phyloP scores from a whole-genome alignment of 495 filamentous ascomycete species.

The Hypoxylon perforatum region DNA sequence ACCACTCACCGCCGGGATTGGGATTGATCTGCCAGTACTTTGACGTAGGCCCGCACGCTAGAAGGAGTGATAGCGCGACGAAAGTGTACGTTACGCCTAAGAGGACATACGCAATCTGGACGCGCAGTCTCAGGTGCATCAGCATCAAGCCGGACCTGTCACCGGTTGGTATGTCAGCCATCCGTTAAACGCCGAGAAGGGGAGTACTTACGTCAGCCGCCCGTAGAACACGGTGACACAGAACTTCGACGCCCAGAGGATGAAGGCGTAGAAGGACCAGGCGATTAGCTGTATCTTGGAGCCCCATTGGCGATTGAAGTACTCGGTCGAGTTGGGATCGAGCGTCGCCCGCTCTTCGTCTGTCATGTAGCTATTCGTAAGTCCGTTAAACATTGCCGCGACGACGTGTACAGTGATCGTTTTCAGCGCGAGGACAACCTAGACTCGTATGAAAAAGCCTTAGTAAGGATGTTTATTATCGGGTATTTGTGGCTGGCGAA shows the following conservation, averaged over 20 bases:
- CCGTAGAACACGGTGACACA: conserved; percentile 69
- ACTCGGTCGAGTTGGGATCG: conserved; percentile 61
- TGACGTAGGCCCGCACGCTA: conserved; percentile 63
- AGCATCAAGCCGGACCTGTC: conserved; percentile 48
- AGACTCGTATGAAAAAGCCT: not conserved
- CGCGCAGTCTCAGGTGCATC: conserved; percentile 57
- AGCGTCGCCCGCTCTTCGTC: conserved; percentile 58
- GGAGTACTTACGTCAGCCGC: conserved; percentile 62
- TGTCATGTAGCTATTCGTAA: conserved; percentile 71
- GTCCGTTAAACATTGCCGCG: conserved; percentile 58
- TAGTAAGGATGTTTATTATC: not conserved
- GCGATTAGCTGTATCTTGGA: conserved; percentile 59
- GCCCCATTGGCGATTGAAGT: conserved; percentile 39
- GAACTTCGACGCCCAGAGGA: conserved; percentile 68
- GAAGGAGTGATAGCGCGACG: conserved; percentile 63
- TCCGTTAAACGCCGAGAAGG: not conserved
- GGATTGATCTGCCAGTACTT: conserved; percentile 68
- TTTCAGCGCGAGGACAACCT: conserved; percentile 51
- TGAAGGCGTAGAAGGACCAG: conserved; percentile 67
- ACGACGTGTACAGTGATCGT: conserved; percentile 50
- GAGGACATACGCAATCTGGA: conserved; percentile 63
- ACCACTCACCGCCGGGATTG: conserved; percentile 60
- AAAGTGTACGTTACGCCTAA: conserved; percentile 63
- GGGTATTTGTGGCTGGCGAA: not conserved
- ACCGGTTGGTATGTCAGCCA: not conserved